Base-by-base conservation (phyloP, 1,139 yeast genomes). In the Suhomyces chickasaworum region DNA sequence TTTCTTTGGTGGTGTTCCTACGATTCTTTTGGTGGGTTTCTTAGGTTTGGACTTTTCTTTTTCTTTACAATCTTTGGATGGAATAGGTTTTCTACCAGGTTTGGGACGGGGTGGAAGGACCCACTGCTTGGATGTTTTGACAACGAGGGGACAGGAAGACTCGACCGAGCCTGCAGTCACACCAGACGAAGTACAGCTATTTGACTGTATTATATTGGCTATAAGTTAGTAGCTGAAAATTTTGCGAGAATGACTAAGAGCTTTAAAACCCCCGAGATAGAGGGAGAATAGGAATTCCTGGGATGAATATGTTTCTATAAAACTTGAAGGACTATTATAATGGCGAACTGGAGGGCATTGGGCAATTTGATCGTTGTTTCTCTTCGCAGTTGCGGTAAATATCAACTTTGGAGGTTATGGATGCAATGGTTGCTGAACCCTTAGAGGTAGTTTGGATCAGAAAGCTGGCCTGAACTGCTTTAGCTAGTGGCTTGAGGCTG, bases 71-170 rank as follows among this genome's bases (percentile, higher is more conserved):
- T 41, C 47, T 31, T 49, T 50, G 31, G 46, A 39, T 21, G 47
- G 50, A 18, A 54, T 55, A 35, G 56, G 55, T 45, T 58, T 59
- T 37, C 63, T 56, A 30, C 61, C 57, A 17, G 61, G 60, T 35
- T 58, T 59, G 30, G 64, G 63, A 29, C 64, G 46, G n/a, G 65
- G 65, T 18, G 65, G 65, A 40, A 61, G 56, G 44, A 60, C 64
- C 65, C 65, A 61, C 37, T 59, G 57, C 45, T 57, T 61, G 37
- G 63, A 58, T 1, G 65, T 59, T 37, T 50, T 49, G 27, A 54
- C 54, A n/a, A 48, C 50, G 39, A 53, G 37, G 3, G 54, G 54
- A 27, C 46, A 43, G 27, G 33, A 20, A 20, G 39, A n/a, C 25
- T 29, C 33, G n/a, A 22, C 18, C 15, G 42, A 22, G 6, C 7